These are phyloP conservation scores for Brasilioporus rufonigricans DNA, from an alignment of 768 basidiomycete species.

Conservation along the genomic window DNA sequence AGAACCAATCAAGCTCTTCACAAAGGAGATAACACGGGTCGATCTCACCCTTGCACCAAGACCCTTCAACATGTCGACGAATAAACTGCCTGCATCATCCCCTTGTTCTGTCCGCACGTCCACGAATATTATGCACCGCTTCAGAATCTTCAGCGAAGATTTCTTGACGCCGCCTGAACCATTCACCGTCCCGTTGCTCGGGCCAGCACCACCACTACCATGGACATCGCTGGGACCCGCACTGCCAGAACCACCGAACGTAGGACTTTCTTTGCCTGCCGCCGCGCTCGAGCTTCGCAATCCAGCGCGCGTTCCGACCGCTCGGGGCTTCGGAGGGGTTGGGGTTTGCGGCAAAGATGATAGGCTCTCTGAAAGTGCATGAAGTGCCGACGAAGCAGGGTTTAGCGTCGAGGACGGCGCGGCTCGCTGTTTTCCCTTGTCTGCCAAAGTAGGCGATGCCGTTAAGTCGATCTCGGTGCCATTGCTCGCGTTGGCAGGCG, in stretches of 20 bases:
- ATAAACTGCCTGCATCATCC: constrained; percentile 77
- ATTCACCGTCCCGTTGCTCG: constrained; percentile 18
- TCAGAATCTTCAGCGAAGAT: constrained; percentile 51
- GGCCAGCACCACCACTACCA: constrained; percentile 19
- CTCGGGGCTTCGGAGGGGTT: constrained; percentile 29
- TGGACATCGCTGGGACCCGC: constrained; percentile 22
- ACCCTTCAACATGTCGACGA: constrained; percentile 77
- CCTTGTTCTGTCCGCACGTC: constrained; percentile 75
- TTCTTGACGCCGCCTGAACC: constrained; percentile 28
- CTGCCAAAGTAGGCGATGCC: constrained; percentile 12
- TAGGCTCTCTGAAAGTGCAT: constrained; percentile 62
- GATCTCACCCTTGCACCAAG: constrained; percentile 75
- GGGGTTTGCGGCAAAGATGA: constrained; percentile 45
- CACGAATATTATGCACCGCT: constrained; percentile 78
- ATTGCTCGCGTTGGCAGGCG: constrained; percentile 3
- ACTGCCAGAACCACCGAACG: constrained; percentile 34
- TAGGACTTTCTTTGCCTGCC: constrained; percentile 22
- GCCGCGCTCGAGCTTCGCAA: constrained; percentile 40
- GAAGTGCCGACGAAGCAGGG: constrained; percentile 43
- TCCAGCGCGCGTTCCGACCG: constrained; percentile 50
- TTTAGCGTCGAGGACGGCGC: constrained; percentile 20
- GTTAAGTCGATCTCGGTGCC: constrained; percentile 13
- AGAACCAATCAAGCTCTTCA: not conserved
- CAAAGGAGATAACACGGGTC: not conserved
- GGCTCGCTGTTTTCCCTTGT: constrained; percentile 24